phyloP scores from a whole-genome alignment of 2,329 filamentous ascomycete genomes.

The Ascochyta pisi region DNA sequence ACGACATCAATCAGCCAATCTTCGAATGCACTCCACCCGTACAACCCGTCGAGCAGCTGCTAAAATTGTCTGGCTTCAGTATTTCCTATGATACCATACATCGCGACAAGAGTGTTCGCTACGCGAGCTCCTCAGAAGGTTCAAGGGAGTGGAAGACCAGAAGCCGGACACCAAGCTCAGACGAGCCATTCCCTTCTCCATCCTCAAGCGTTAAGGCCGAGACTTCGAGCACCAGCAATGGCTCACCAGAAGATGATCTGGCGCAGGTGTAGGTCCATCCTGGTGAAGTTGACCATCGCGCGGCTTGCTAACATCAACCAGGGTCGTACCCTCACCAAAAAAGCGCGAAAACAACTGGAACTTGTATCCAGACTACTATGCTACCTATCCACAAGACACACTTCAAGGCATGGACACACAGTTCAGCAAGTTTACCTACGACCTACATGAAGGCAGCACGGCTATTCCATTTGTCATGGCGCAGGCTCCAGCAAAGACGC shows the following conservation, averaged over 20 bases:
- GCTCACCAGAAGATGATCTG: not conserved
- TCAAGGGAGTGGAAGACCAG: slow-evolving; percentile 4
- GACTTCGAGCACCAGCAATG: not conserved
- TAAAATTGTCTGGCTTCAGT: not conserved
- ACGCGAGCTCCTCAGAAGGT: slow-evolving; percentile 4
- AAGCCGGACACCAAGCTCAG: slow-evolving; percentile 14
- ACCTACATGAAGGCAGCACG: slow-evolving; percentile 3
- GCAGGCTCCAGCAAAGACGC: slow-evolving; percentile 5
- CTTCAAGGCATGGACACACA: slow-evolving; percentile 13
- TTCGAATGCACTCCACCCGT: not conserved
- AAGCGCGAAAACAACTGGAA: not conserved
- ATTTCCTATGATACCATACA: not conserved
- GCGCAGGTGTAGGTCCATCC: not conserved
- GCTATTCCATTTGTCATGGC: slow-evolving; percentile 10
- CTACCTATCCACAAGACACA: not conserved
- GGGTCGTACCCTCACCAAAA: not conserved
- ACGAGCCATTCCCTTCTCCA: not conserved
- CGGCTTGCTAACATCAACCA: not conserved
- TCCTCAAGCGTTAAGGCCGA: not conserved
- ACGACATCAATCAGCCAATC: slow-evolving; percentile 3
- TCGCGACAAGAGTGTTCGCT: not conserved
- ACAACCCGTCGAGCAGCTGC: not conserved
- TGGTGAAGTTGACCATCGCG: not conserved
- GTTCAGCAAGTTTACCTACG: slow-evolving; percentile 16
- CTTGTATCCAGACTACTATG: not conserved